Conservation (phyloP, 257 asterid species). For the Avicennia marina region DNA sequence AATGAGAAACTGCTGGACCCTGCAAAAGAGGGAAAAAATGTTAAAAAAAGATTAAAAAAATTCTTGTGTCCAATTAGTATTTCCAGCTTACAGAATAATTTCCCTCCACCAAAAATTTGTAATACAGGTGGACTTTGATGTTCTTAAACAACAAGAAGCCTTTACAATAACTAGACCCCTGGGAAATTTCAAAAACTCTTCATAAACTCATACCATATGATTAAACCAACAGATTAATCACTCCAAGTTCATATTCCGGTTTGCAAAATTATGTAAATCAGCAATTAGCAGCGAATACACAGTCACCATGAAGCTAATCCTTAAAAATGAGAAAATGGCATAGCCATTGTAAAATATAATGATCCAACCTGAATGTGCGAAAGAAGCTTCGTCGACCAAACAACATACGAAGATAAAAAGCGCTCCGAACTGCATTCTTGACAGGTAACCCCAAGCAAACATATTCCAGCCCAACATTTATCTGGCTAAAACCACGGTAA, state of each 20-base stretch:
- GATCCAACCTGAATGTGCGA: conserved; percentile 61
- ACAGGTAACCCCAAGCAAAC: no score
- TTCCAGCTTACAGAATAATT: no score
- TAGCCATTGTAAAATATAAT: background rate
- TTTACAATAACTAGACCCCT: no score
- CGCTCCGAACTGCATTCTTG: conserved; percentile 56
- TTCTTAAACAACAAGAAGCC: no score
- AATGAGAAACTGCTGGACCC: conserved; percentile 55
- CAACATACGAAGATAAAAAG: conserved; percentile 60
- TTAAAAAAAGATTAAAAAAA: background rate
- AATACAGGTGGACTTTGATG: no score
- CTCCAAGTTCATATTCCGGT: no score
- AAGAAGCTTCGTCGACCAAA: conserved; percentile 62
- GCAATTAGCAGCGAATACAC: conserved; percentile 7
- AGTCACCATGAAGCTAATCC: background rate
- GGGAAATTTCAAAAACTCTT: no score
- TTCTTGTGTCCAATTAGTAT: background rate
- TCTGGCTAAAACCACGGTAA: conserved; percentile 36
- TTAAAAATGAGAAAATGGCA: background rate
- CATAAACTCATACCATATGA: no score
- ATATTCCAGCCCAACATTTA: no score
- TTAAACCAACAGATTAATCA: no score
- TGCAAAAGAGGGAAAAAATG: conserved; percentile 29
- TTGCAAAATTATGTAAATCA: no score
- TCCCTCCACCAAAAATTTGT: no score